Evolutionary conservation across 2,329 filamentous ascomycete genomes (phyloP).

Genomic region (Sporothrix protearum): DNA sequence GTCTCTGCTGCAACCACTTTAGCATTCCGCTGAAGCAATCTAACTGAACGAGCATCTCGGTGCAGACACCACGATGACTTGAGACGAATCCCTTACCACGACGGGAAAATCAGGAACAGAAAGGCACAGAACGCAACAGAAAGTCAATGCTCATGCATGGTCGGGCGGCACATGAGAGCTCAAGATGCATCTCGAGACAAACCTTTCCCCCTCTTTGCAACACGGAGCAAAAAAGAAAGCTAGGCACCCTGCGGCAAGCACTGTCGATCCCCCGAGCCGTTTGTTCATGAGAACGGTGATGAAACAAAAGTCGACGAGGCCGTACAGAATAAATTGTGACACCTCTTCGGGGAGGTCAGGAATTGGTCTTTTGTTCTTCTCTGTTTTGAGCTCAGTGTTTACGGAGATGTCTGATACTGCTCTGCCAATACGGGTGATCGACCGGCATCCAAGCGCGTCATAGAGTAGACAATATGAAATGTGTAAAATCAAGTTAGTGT

Average conservation of each 20-base stretch:
- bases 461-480: neutral
- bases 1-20: slow-evolving; percentile 10
- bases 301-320: neutral
- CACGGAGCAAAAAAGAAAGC: neutral
- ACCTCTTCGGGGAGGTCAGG: neutral
- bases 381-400: neutral
- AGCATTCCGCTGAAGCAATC: neutral
- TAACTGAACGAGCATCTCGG: neutral
- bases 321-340: neutral
- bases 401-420: neutral
- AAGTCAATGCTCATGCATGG: neutral
- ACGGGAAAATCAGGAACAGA: neutral
- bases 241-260: slow-evolving; percentile 13
- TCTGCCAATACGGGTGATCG: slow-evolving; percentile 9
- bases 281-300: neutral
- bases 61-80: neutral
- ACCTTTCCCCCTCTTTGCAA: neutral
- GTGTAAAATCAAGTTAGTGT: too few species aligned
- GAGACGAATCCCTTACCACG: neutral
- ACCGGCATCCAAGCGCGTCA: slow-evolving; percentile 4
- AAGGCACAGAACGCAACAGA: neutral
- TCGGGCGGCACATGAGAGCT: neutral
- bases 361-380: neutral
- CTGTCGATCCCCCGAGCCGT: neutral
- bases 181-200: neutral